Evolutionary conservation across 2,329 filamentous ascomycete genomes (phyloP).

Genomic region (Alternaria panax): DNA sequence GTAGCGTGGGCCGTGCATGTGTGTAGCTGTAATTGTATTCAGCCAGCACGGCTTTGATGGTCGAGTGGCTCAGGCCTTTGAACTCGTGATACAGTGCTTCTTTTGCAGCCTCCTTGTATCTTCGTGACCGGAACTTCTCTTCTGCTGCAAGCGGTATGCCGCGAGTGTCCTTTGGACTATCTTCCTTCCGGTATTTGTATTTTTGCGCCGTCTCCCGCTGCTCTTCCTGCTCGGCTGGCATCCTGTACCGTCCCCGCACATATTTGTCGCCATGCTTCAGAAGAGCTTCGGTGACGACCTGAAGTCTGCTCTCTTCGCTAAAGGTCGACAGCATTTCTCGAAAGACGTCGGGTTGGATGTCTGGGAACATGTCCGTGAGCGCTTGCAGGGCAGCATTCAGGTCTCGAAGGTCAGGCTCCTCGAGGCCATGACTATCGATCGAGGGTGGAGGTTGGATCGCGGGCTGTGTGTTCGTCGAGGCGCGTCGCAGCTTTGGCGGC

Average conservation of each 20-base stretch:
- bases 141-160: constrained; percentile 59
- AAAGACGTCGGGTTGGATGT: constrained; percentile 83
- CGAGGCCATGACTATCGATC: constrained; percentile 36
- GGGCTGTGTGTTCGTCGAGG: constrained; percentile 18
- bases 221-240: constrained; percentile 48
- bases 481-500: constrained; percentile 29
- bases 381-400: constrained; percentile 74
- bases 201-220: constrained; percentile 40
- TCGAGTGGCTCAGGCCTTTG: constrained; percentile 73
- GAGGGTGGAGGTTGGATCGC: constrained; percentile 11
- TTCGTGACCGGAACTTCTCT: constrained; percentile 71
- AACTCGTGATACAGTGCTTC: constrained; percentile 77
- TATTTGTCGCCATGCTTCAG: constrained; percentile 74
- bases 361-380: constrained; percentile 76
- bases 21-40: constrained; percentile 83
- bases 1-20: constrained; percentile 72
- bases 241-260: constrained; percentile 69
- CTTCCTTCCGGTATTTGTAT: constrained; percentile 45
- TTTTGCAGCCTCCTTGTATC: constrained; percentile 74
- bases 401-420: constrained; percentile 69
- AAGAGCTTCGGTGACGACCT: constrained; percentile 78
- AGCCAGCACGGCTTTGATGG: constrained; percentile 79
- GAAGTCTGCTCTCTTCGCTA: constrained; percentile 76
- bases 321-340: constrained; percentile 80
- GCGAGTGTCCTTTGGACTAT: constrained; percentile 41